Evolutionary conservation across 179 eudicot genomes (phyloP).

Genomic region (Heliamphora pulchella): DNA sequence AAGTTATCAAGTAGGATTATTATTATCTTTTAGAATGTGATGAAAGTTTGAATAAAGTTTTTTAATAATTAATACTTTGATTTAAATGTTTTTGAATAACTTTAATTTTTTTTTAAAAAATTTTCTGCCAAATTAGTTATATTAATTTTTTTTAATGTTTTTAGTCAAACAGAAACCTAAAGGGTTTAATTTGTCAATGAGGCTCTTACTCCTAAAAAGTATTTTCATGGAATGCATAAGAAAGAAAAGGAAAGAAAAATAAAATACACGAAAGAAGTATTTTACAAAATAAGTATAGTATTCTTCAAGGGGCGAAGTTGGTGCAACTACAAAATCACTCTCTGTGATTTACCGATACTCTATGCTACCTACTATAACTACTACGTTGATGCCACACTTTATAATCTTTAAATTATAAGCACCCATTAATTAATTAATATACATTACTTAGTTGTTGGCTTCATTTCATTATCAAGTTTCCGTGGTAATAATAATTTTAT

Average conservation of each 20-base stretch:
- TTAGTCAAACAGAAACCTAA: no score
- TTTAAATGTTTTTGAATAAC: no score
- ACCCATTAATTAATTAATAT: background rate
- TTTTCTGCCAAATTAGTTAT: no score
- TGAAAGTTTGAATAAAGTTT: no score
- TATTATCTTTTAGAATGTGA: no score
- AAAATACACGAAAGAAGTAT: background rate
- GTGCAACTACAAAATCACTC: background rate
- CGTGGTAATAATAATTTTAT: background rate
- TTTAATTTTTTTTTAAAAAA: no score
- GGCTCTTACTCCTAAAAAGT: no score
- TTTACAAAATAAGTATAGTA: background rate
- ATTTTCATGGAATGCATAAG: background rate
- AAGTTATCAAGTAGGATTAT: no score
- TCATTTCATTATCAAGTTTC: constrained; percentile 4
- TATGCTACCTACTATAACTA: background rate
- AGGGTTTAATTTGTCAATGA: no score
- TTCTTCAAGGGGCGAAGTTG: constrained; percentile 6
- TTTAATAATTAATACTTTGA: no score
- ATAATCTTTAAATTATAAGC: background rate
- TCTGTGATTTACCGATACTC: background rate
- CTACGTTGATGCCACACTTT: no score
- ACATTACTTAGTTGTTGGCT: background rate
- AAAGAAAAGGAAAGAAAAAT: background rate
- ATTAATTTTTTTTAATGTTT: no score